Conservation (phyloP, 2,329 filamentous ascomycete genomes). For the Penicillium aurantiogriseum region DNA sequence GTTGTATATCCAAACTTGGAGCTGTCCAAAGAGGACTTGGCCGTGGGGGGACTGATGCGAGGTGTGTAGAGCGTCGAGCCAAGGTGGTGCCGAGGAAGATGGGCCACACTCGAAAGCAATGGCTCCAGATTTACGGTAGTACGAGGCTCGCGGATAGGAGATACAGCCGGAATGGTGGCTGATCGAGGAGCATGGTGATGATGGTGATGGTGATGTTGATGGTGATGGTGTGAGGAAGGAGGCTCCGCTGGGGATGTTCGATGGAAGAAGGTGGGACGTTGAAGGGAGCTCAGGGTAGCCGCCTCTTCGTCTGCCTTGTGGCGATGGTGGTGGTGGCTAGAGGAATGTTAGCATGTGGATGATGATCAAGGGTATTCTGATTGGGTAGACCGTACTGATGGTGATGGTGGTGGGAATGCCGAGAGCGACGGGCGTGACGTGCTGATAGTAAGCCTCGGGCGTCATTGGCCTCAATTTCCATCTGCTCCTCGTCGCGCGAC, state of each 20-base stretch:
- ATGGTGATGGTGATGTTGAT: slow-evolving; percentile 49
- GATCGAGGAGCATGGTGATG: slow-evolving; percentile 34
- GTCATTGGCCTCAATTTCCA: slow-evolving; percentile 64
- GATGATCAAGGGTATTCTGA: not conserved
- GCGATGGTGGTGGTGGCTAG: slow-evolving; percentile 54
- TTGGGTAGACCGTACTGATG: slow-evolving; percentile 49
- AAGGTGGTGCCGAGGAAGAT: slow-evolving; percentile 73
- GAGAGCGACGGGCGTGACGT: slow-evolving; percentile 65
- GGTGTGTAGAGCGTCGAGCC: slow-evolving; percentile 81
- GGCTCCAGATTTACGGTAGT: slow-evolving; percentile 66
- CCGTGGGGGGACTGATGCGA: slow-evolving; percentile 53
- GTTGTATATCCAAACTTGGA: slow-evolving; percentile 59
- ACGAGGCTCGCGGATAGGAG: slow-evolving; percentile 57
- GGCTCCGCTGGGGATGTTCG: slow-evolving; percentile 31
- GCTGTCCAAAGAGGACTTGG: slow-evolving; percentile 42
- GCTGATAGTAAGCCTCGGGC: slow-evolving; percentile 59
- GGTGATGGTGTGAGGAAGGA: slow-evolving; percentile 38
- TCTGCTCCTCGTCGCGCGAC: slow-evolving; percentile 72
- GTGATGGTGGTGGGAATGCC: slow-evolving; percentile 57
- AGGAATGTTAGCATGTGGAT: slow-evolving; percentile 18
- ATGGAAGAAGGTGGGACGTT: slow-evolving; percentile 30
- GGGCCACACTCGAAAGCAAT: slow-evolving; percentile 68
- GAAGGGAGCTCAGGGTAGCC: slow-evolving; percentile 21
- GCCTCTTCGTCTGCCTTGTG: slow-evolving; percentile 53
- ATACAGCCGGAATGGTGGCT: slow-evolving; percentile 23